A percentile compares a stretch with the other conserved stretches of the same genome.
Conservation (phyloP, 495 filamentous ascomycete genomes). For the Xylaria longipes region DNA sequence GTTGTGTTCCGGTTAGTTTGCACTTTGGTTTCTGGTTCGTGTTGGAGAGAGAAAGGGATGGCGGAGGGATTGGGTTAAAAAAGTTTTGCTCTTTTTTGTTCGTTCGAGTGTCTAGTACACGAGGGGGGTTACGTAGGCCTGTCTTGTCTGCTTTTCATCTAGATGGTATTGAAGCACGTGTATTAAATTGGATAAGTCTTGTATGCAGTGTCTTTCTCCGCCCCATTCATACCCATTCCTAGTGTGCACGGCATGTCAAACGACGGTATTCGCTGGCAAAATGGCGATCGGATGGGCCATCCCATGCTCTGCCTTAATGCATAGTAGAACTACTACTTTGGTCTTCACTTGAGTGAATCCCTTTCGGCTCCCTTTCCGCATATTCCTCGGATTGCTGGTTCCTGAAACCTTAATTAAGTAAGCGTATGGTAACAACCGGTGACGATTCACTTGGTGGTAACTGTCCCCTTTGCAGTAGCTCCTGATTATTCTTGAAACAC, state of each 20-base stretch:
- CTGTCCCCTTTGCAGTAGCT: neutral
- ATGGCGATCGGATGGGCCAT: conserved; percentile 10
- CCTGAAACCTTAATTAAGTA: neutral
- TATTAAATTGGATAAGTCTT: conserved; percentile 9
- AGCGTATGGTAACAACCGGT: neutral
- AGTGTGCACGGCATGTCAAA: neutral
- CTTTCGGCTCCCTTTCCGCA: neutral
- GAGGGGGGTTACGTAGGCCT: neutral
- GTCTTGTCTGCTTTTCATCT: conserved; percentile 1
- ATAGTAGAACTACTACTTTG: neutral
- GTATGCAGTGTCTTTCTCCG: neutral
- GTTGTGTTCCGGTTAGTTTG: neutral
- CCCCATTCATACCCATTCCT: neutral
- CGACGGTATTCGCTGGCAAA: conserved; percentile 20
- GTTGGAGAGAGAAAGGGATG: neutral
- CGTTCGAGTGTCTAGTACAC: neutral
- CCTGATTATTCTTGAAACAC: neutral
- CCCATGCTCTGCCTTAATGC: conserved; percentile 5
- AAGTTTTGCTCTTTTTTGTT: conserved; percentile 20
- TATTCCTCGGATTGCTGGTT: neutral
- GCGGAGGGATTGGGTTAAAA: neutral
- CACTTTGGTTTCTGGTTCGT: neutral
- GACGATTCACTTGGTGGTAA: neutral
- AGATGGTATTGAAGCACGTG: neutral
- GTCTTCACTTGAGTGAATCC: neutral